Base-by-base conservation (phyloP, 176 grass and related monocot genomes). In the Rhipidocladum racemiflorum region DNA sequence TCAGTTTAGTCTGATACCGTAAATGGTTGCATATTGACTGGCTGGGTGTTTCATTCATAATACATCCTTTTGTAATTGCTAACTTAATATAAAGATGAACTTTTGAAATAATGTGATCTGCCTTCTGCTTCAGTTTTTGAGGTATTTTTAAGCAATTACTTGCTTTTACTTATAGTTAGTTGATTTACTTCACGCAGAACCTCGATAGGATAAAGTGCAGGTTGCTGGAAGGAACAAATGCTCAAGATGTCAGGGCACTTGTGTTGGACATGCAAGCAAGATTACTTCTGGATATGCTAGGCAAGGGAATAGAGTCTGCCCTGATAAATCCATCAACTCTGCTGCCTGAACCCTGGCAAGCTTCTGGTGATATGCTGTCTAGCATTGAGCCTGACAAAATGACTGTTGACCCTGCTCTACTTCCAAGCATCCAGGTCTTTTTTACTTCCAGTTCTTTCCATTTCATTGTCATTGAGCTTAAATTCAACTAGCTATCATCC, bases 191-290 rank as follows among this genome's bases (percentile, higher is more conserved):
- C 18, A 66, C 69, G 79, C 91, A 99, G 96, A 93, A 99, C 45
- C 96, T 99, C 64, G 96, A 99, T 91, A 92, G 96, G 81, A 95
- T 99, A 83, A 99, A 99, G 50, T 99, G 96, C 70, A 93, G 96
- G 73, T 90, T 99, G 64, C 77, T 99, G 76, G 96, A 99, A 89
- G 96, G 96, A 75, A 99, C 96, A 74, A 99, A 99, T 88, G 92
- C 96, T 80, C 96, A 99, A 90, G 96, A 99, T 85, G 96, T 99
- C 27, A 91, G 92, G 38, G 96, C 96, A 82, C 90, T 99, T 91
- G 96, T 99, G 65, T 85, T 99, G 88, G 96, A 99, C 82, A 99
- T 99, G 96, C 96, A 99, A 91, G 96, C 92, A 88, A 93, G 96
- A 86, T 89, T 99, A 61, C 88, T 99, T 82, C 83, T 99, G 42